Evolutionary conservation across 106 monocot species (phyloP), one percentile per base, ranked within the genome.

Genomic region (Posidonia australis): DNA sequence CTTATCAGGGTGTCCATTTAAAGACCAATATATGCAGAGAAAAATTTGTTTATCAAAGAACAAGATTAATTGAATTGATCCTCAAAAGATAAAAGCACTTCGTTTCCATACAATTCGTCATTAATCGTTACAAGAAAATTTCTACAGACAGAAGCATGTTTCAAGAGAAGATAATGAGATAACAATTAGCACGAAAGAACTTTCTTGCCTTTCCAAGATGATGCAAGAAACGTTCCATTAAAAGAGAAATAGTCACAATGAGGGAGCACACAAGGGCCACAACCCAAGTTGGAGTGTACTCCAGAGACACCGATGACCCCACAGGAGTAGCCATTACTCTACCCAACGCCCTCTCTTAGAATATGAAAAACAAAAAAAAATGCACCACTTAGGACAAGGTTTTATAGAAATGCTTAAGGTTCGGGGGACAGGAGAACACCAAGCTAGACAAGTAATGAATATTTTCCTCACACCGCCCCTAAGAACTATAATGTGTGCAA

Each of bases 211-310:
- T 90, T 58, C 89, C 89, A 26, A 90, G 86, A 56, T 61, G 46
- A 47, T 90, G 89, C 63, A 90, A 79, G 51, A 82, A 65, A 9
- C 89, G 68, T 70, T 90, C 85, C 67, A 63, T 80, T 68, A 65
- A 46, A 31, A 90, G 72, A 51, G 85, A 90, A 64, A 90, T 83
- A 64, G 70, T 41, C 58, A 90, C 73, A 52, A 90, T 90, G 55
- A 83, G 44, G 65, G 78, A 80, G 71, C 89, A 90, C 14, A 90
- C 80, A 57, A 48, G 67, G 32, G 85, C 82, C 11, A 90, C 85
- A 73, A 90, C 80, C 85, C 89, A 86, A 36, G 85, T 90, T 0
- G 89, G 89, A 21, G 85, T 89, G 67, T 54, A 66, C 64, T 89
- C 77, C 67, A 89, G 67, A 32, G 54, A 41, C 13, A 13, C 21